phyloP scores from a whole-genome alignment of 495 filamentous ascomycete species.

The Alectoria sarmentosa region DNA sequence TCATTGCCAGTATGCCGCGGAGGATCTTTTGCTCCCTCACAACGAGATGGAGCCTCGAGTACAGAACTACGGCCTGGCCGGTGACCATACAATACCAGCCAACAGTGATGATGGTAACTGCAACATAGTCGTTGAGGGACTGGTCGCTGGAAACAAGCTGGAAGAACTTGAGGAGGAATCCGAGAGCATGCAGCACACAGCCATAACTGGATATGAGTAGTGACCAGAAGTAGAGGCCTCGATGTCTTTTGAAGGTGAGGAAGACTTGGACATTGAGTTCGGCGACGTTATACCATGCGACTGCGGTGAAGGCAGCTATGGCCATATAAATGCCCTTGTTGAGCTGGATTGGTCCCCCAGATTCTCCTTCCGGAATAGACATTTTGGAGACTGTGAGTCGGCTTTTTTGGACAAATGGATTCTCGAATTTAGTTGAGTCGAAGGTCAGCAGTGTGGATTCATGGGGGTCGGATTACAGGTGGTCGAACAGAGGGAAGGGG shows the following conservation, averaged over 20 bases:
- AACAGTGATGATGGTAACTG: constrained; percentile 41
- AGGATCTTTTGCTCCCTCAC: constrained; percentile 40
- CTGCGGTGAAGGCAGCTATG: constrained; percentile 40
- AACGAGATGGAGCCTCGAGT: constrained; percentile 45
- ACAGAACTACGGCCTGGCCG: constrained; percentile 45
- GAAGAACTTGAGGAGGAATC: constrained; percentile 48
- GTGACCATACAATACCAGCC: constrained; percentile 51
- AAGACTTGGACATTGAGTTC: constrained; percentile 45
- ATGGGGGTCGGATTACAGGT: neutral
- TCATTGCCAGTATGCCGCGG: constrained; percentile 37
- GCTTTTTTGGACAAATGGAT: neutral
- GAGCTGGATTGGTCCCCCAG: constrained; percentile 15
- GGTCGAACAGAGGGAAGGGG: neutral
- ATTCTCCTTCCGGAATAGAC: constrained; percentile 15
- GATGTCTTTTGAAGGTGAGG: constrained; percentile 45
- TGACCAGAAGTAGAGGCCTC: constrained; percentile 49
- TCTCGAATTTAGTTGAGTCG: neutral
- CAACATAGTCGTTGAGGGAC: constrained; percentile 29
- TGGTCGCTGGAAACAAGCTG: constrained; percentile 18
- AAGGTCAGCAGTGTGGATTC: constrained; percentile 4
- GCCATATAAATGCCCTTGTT: constrained; percentile 27
- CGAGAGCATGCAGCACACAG: constrained; percentile 43
- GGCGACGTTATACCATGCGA: constrained; percentile 45
- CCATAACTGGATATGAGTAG: constrained; percentile 38
- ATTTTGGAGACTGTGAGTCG: constrained; percentile 24